A percentile compares a stretch with the other conserved stretches of the same genome.
Conservation (phyloP, 495 filamentous ascomycete genomes). For the Hypoxylon subgilvum region DNA sequence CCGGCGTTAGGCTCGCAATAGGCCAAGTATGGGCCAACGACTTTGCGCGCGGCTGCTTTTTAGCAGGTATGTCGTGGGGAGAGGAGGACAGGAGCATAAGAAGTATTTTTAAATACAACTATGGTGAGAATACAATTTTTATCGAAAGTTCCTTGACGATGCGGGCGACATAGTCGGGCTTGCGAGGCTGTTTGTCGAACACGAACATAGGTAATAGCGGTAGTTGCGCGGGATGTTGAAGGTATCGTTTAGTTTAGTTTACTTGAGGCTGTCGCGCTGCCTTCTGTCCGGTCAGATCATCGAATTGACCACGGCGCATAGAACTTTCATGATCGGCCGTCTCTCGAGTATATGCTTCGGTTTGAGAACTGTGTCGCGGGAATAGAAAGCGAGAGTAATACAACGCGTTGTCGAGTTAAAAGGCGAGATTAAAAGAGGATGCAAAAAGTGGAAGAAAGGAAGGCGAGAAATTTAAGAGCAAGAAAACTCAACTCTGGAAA, state of each 20-base stretch:
- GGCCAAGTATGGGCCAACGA: constrained; percentile 10
- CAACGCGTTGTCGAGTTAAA: constrained; percentile 13
- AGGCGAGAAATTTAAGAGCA: constrained; percentile 16
- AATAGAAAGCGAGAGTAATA: constrained; percentile 21
- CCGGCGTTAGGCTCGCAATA: constrained; percentile 19
- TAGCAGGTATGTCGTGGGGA: constrained; percentile 17
- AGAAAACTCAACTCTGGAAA: constrained; percentile 25
- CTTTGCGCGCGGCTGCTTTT: constrained; percentile 25
- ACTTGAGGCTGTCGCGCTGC: constrained; percentile 24
- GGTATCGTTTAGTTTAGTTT: constrained; percentile 6
- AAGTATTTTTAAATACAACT: constrained; percentile 26
- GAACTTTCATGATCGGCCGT: constrained; percentile 24
- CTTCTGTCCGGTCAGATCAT: constrained; percentile 30
- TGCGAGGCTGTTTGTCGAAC: constrained; percentile 21
- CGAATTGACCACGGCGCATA: constrained; percentile 27
- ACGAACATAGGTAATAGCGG: constrained; percentile 36
- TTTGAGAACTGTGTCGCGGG: constrained; percentile 4
- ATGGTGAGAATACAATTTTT: constrained; percentile 30
- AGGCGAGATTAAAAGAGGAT: neutral
- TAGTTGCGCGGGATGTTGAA: constrained; percentile 16
- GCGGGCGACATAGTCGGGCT: constrained; percentile 42
- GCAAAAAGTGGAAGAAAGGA: neutral
- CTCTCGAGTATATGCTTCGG: constrained; percentile 5
- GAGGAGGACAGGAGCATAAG: constrained; percentile 1
- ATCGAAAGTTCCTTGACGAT: constrained; percentile 34